A percentile compares a stretch with the other conserved stretches of the same genome.
These are phyloP conservation scores for Prunus dulcis DNA, from an alignment of 306 rosid genomes.

Conservation along the genomic window DNA sequence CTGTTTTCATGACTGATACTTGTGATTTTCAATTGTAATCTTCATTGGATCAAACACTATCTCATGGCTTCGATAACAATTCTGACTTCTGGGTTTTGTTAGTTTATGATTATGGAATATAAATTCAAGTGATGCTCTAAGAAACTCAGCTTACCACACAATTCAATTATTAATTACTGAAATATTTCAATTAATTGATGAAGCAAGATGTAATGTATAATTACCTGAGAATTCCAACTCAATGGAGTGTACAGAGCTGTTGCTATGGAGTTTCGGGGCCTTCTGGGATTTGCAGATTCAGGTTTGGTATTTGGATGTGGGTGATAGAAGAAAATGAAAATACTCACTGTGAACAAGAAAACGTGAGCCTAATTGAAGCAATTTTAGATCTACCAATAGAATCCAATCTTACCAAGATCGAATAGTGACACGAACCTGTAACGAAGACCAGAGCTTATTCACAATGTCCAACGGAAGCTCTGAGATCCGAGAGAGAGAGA, in stretches of 20 bases:
- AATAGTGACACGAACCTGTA: too few species aligned
- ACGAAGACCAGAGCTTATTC: too few species aligned
- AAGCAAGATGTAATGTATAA: neutral
- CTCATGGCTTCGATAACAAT: neutral
- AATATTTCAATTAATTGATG: neutral
- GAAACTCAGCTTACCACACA: conserved; percentile 6
- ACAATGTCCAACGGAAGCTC: too few species aligned
- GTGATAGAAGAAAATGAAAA: too few species aligned
- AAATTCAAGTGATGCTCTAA: neutral
- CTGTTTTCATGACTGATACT: conserved; percentile 57
- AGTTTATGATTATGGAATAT: neutral
- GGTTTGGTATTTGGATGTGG: conserved; percentile 9
- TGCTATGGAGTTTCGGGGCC: conserved; percentile 2
- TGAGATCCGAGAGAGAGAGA: too few species aligned
- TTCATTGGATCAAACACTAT: neutral
- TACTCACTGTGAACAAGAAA: too few species aligned
- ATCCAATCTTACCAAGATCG: too few species aligned
- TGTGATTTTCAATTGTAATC: conserved; percentile 21
- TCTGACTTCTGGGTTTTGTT: neutral
- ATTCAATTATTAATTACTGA: neutral
- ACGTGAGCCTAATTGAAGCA: too few species aligned
- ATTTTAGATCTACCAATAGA: too few species aligned
- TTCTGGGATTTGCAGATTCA: conserved; percentile 17
- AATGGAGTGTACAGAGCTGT: neutral
- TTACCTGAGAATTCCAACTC: neutral